Evolutionary conservation across 306 rosid genomes (phyloP).

Genomic region (Trichosanthes truncata): DNA sequence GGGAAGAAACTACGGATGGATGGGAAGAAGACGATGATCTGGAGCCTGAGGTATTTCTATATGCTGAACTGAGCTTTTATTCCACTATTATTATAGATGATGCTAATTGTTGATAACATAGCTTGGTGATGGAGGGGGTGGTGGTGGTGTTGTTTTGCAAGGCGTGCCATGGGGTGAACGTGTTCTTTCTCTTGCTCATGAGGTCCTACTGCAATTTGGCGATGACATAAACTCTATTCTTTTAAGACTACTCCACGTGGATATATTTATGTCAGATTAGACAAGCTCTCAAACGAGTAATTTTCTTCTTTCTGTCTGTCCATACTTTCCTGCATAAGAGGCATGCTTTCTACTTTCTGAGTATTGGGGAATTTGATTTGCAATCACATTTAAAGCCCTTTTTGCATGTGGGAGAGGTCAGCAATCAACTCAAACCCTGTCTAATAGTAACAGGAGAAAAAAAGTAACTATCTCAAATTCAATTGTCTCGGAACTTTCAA

Average conservation of each 20-base stretch:
- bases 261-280: constrained; percentile 73
- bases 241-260: constrained; percentile 79
- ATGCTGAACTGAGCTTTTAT: constrained; percentile 2
- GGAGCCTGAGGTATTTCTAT: constrained; percentile 47
- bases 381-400: not conserved
- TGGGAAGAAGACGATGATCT: constrained; percentile 41
- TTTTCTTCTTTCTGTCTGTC: constrained; percentile 15
- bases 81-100: constrained; percentile 7
- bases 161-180: constrained; percentile 74
- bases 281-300: constrained; percentile 65
- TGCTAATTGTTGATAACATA: constrained; percentile 19
- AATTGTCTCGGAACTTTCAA: not conserved
- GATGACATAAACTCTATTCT: constrained; percentile 61
- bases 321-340: not conserved
- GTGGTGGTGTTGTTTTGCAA: constrained; percentile 76
- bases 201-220: constrained; percentile 38
- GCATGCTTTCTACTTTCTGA: not conserved
- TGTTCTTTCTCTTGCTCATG: constrained; percentile 54
- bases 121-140: constrained; percentile 83
- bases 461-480: not conserved
- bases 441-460: not conserved
- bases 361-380: not conserved
- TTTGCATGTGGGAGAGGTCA: not conserved
- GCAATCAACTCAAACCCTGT: not conserved
- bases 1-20: constrained; percentile 21